These are phyloP conservation scores for Apostasia ramifera DNA, from an alignment of 106 monocot genomes.

Conservation along the genomic window DNA sequence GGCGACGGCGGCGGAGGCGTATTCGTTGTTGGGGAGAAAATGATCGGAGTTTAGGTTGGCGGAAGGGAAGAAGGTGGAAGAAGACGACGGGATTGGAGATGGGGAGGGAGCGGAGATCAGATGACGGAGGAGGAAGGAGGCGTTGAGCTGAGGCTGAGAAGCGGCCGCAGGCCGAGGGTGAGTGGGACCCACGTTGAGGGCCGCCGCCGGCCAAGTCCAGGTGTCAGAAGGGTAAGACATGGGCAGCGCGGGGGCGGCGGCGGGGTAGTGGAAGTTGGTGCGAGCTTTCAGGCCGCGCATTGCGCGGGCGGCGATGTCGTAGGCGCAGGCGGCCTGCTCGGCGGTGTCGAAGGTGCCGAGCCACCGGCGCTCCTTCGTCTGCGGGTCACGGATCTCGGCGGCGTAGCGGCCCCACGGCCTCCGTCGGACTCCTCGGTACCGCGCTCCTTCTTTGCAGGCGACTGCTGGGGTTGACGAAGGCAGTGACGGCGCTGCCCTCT, in stretches of 20 bases:
- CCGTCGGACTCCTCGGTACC: slow-evolving; percentile 63
- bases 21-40: not conserved
- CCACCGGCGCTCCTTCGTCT: slow-evolving; percentile 72
- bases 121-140: slow-evolving; percentile 5
- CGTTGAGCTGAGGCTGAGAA: not conserved
- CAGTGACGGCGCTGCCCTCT: not conserved
- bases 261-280: slow-evolving; percentile 49
- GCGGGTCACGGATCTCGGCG: slow-evolving; percentile 46
- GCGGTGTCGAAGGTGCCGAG: slow-evolving; percentile 80
- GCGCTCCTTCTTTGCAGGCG: slow-evolving; percentile 12
- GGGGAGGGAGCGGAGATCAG: not conserved
- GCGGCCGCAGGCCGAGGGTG: too few relatives aligned
- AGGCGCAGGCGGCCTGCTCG: slow-evolving; percentile 73
- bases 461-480: not conserved
- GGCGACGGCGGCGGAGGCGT: not conserved
- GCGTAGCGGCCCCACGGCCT: slow-evolving; percentile 53
- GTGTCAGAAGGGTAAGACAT: too few relatives aligned
- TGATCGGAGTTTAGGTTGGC: not conserved
- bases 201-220: too few relatives aligned
- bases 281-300: slow-evolving; percentile 76
- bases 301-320: slow-evolving; percentile 70
- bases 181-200: too few relatives aligned
- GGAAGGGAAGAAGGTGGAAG: not conserved
- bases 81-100: not conserved
- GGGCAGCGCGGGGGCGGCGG: not conserved